Evolutionary conservation across 192 early-diverging fungal genomes (phyloP).

Genomic region (Pecoramyces ruminantium): DNA sequence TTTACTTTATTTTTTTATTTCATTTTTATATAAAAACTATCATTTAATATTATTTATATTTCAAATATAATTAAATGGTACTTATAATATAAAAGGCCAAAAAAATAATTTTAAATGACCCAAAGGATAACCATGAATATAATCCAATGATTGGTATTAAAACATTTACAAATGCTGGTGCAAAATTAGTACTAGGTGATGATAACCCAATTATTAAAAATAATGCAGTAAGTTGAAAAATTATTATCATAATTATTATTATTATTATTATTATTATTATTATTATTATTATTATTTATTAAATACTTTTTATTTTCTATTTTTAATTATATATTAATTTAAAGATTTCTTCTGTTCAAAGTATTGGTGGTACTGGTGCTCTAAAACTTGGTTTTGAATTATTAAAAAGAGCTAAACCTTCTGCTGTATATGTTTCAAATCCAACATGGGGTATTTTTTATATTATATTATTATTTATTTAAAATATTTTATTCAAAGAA

Average conservation of each 20-base stretch:
- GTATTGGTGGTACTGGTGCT: slow-evolving; percentile 92
- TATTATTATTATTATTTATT: too few species aligned
- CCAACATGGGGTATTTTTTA: slow-evolving; percentile 64
- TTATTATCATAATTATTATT: too few species aligned
- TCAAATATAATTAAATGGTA: too few species aligned
- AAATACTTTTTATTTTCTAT: neutral
- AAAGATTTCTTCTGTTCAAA: slow-evolving; percentile 49
- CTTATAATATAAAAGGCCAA: slow-evolving; percentile 36
- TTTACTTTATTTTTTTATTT: too few species aligned
- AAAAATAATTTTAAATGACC: slow-evolving; percentile 45
- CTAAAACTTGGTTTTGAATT: slow-evolving; percentile 70
- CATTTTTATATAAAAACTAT: too few species aligned
- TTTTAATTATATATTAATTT: neutral
- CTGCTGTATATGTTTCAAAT: slow-evolving; percentile 74
- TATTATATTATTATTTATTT: neutral
- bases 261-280: too few species aligned
- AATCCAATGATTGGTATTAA: slow-evolving; percentile 69
- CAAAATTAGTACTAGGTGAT: slow-evolving; percentile 63
- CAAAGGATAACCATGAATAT: slow-evolving; percentile 80
- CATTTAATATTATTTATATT: too few species aligned
- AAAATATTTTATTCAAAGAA: neutral
- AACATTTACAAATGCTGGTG: slow-evolving; percentile 59
- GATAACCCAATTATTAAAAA: slow-evolving; percentile 53
- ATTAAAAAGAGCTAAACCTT: slow-evolving; percentile 27
- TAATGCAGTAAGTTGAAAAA: slow-evolving; percentile 28